Evolutionary conservation across 768 basidiomycete genomes (phyloP).

Genomic region (Multifurca ochricompacta): DNA sequence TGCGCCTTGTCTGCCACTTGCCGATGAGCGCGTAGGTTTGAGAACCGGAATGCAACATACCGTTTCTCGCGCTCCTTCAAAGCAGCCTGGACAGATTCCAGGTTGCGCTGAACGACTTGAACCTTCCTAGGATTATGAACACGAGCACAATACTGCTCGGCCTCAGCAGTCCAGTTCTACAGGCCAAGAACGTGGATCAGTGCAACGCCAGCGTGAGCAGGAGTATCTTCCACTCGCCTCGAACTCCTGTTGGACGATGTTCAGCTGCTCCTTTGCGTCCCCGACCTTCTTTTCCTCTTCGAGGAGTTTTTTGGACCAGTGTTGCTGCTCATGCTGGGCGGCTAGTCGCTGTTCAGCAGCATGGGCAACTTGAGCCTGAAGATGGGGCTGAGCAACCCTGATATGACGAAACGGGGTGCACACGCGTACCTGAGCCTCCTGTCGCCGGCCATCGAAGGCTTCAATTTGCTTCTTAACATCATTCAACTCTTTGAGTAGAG

Average conservation of each 20-base stretch:
- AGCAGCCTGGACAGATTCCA: constrained; percentile 57
- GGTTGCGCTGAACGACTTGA: constrained; percentile 47
- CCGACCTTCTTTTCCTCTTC: constrained; percentile 41
- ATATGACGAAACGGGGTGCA: background rate
- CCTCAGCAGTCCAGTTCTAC: constrained; percentile 59
- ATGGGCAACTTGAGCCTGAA: constrained; percentile 41
- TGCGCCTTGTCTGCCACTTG: constrained; percentile 52
- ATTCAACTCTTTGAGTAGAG: constrained; percentile 37
- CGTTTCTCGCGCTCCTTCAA: constrained; percentile 57
- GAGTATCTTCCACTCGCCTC: constrained; percentile 35
- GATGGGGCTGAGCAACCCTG: constrained; percentile 4
- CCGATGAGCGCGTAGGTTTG: constrained; percentile 1
- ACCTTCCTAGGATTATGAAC: constrained; percentile 51
- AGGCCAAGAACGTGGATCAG: background rate
- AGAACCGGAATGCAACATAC: constrained; percentile 31
- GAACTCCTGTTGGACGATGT: constrained; percentile 55
- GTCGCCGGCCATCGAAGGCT: constrained; percentile 41
- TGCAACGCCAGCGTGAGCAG: background rate
- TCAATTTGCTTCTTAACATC: constrained; percentile 41
- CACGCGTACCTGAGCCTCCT: constrained; percentile 39
- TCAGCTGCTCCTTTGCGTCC: constrained; percentile 37
- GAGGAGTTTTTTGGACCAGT: constrained; percentile 47
- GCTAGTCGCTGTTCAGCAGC: constrained; percentile 43
- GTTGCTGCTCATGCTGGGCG: constrained; percentile 40
- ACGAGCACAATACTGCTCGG: constrained; percentile 51